These are phyloP conservation scores for Microsporum audouinii DNA, from an alignment of 2,329 filamentous ascomycete genomes.

Conservation along the genomic window DNA sequence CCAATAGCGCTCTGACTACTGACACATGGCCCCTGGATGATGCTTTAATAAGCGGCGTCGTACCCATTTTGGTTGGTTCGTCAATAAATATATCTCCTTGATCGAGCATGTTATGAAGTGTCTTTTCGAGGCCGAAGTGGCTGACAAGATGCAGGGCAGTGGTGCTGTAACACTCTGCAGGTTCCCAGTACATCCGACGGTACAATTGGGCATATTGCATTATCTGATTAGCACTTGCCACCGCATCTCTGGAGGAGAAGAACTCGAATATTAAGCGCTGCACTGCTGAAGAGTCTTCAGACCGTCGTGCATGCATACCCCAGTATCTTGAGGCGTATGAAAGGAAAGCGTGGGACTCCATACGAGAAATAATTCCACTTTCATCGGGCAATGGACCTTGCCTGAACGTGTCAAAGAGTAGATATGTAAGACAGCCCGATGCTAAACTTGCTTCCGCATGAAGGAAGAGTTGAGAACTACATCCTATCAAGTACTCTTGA, in stretches of 20 bases:
- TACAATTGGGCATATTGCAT: background rate
- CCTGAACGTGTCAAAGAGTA: conserved; percentile 20
- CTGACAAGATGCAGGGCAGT: background rate
- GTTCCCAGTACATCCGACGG: background rate
- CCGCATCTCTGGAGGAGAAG: background rate
- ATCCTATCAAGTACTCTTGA: conserved; percentile 36
- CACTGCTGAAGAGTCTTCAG: background rate
- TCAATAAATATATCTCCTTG: background rate
- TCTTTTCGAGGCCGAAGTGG: conserved; percentile 4
- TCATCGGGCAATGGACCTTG: background rate
- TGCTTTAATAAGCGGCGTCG: conserved; percentile 1
- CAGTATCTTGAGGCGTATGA: conserved; percentile 22
- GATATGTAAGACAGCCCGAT: conserved; percentile 21
- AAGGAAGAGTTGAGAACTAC: conserved; percentile 20
- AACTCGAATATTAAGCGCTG: background rate
- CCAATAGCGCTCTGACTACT: background rate
- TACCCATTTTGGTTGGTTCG: background rate
- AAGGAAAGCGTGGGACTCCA: conserved; percentile 17
- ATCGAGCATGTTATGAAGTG: background rate
- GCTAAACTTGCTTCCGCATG: conserved; percentile 17
- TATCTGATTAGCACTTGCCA: background rate
- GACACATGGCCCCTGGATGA: background rate
- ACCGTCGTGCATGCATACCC: conserved; percentile 15
- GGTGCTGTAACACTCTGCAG: background rate
- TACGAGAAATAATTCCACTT: background rate